Base-by-base conservation (phyloP, 352 stramenopile species). In the Globisporangium irregulare region DNA sequence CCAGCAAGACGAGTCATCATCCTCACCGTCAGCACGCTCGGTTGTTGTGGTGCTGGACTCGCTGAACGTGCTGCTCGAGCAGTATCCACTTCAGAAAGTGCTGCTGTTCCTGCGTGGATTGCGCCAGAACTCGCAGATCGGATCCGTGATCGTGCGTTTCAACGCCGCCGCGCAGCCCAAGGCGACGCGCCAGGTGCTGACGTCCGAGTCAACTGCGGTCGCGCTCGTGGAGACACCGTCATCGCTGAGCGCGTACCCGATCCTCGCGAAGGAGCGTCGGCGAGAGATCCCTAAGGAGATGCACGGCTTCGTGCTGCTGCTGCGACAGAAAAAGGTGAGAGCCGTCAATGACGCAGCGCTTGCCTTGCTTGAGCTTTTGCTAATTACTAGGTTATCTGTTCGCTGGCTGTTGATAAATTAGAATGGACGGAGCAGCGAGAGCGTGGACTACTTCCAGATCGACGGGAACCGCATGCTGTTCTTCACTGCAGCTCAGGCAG, bases 391-490 rank as follows among this genome's bases (percentile, higher is more conserved):
- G 15, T 25, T 20, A n/a, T 48, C 18, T 51, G 27, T 63, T 63
- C 29, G 29, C 29, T 32, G 29, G 57, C 29, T 20, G 41, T 62
- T 15, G 48, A 46, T 36, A 0, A 58, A 38, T 25, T 64, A 93
- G 85, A 91, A 91, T 56, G 81, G 82, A 1, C 75, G 76, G 59
- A 84, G 77, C 20, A 91, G 74, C 25, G 82, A 93, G 59, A 86
- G 73, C 24, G 61, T 91, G n/a, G 82, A 91, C 57, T 91, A 77
- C 67, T 91, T 93, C 50, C 77, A 80, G 48, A 69, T 79, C 9
- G 22, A 62, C 9, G 65, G 73, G 15, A 56, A 67, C n/a, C 55
- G 32, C 0, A 51, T 90, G 24, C 7, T 48, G 6, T 88, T 83
- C 68, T 72, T 69, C 32, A 25, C 62, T 59, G 50, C 24, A 18